Evolutionary conservation across 78 protist genomes (phyloP).

Genomic region (Dictyostelium brefeldianum): DNA sequence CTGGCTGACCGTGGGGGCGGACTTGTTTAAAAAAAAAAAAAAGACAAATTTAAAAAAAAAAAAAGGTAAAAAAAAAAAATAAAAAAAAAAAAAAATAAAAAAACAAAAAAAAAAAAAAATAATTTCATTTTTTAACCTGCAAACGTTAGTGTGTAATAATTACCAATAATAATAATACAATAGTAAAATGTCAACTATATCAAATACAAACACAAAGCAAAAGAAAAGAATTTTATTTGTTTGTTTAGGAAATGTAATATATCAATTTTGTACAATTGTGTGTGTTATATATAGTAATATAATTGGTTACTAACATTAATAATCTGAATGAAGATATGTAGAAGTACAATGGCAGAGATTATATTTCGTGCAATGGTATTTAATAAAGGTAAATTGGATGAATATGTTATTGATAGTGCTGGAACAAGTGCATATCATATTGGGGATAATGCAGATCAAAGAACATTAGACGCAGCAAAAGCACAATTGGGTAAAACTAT

Average conservation of each 20-base stretch:
- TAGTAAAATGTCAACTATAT: neutral
- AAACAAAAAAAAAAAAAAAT: too few relatives aligned
- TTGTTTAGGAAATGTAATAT: constrained; percentile 57
- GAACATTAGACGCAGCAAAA: constrained; percentile 30
- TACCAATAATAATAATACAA: too few relatives aligned
- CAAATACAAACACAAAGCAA: neutral
- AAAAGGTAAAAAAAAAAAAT: too few relatives aligned
- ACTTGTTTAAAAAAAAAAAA: too few relatives aligned
- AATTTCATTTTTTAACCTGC: too few relatives aligned
- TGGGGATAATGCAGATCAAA: constrained; percentile 60
- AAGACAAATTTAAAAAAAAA: too few relatives aligned
- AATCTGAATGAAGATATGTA: constrained; percentile 4
- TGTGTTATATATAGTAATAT: neutral
- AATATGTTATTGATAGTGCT: constrained; percentile 27
- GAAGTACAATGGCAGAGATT: constrained; percentile 41
- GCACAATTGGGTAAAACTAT: neutral
- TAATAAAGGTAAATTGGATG: constrained; percentile 7
- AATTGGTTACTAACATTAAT: too few relatives aligned
- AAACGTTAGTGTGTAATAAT: too few relatives aligned
- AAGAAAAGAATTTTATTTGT: constrained; percentile 65
- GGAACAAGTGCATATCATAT: constrained; percentile 74
- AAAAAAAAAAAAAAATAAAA: too few relatives aligned
- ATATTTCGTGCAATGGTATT: constrained; percentile 33
- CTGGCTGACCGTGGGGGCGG: too few relatives aligned
- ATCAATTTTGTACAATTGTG: too few relatives aligned